Conservation (phyloP, 2,329 filamentous ascomycete genomes). For the Coniochaeta ligniaria region DNA sequence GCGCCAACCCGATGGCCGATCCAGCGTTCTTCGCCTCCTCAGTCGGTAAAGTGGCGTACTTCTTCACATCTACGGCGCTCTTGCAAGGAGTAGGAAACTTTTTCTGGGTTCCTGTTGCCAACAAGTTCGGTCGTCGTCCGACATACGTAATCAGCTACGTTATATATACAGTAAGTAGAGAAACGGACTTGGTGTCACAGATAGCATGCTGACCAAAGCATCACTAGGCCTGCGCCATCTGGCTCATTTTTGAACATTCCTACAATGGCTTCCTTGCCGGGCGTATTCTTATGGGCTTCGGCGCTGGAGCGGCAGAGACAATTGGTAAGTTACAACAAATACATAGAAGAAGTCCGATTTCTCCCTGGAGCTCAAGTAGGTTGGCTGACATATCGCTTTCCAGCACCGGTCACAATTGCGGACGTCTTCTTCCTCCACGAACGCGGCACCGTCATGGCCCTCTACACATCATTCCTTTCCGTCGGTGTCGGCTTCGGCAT, state of each 20-base stretch:
- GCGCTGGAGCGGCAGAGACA: constrained; percentile 44
- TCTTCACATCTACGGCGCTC: constrained; percentile 44
- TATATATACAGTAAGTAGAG: constrained; percentile 26
- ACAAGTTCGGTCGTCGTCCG: constrained; percentile 36
- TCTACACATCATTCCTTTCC: constrained; percentile 32
- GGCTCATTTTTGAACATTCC: constrained; percentile 32
- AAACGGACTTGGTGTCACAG: background rate
- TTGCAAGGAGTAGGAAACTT: constrained; percentile 40
- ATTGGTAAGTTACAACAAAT: constrained; percentile 21
- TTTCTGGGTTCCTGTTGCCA: constrained; percentile 36
- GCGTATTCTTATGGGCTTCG: constrained; percentile 45
- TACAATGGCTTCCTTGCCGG: constrained; percentile 35
- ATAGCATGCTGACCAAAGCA: background rate
- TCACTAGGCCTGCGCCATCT: constrained; percentile 24
- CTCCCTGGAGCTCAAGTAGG: background rate
- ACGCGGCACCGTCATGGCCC: constrained; percentile 41
- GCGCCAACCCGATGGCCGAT: constrained; percentile 17
- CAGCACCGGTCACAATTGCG: constrained; percentile 40
- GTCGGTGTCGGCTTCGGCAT: constrained; percentile 34
- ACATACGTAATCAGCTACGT: constrained; percentile 35
- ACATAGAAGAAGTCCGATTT: background rate
- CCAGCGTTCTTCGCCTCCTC: constrained; percentile 18
- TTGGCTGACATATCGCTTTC: constrained; percentile 16
- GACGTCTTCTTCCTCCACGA: constrained; percentile 53
- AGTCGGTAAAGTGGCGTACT: constrained; percentile 40